These are phyloP conservation scores for Ustilago tritici DNA, from an alignment of 1,284 basidiomycete species.

Conservation along the genomic window DNA sequence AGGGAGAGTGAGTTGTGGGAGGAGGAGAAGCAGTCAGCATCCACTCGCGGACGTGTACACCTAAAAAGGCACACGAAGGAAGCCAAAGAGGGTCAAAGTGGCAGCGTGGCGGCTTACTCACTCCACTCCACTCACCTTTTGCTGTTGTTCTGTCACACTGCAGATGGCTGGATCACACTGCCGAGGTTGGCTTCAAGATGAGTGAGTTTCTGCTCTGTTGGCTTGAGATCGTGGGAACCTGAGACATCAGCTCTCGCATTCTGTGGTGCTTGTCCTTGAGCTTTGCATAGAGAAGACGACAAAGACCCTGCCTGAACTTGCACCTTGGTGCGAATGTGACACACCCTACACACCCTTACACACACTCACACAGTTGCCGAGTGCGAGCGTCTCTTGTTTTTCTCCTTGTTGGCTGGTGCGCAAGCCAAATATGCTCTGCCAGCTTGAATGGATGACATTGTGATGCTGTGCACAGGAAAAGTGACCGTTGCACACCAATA, in stretches of 20 bases:
- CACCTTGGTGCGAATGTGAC: too few relatives aligned
- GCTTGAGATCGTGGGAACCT: conserved; percentile 2
- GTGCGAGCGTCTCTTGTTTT: too few relatives aligned
- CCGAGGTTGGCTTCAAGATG: background rate
- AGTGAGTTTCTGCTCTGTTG: background rate
- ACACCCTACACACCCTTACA: too few relatives aligned
- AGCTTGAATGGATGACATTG: too few relatives aligned
- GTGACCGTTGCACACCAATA: conserved; percentile 1
- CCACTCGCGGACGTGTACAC: background rate
- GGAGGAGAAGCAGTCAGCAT: background rate
- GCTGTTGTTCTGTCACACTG: background rate
- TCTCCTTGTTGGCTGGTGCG: too few relatives aligned
- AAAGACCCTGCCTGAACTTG: background rate
- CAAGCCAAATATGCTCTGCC: too few relatives aligned
- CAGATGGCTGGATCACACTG: background rate
- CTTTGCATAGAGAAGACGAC: background rate
- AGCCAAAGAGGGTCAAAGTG: background rate
- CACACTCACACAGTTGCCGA: too few relatives aligned
- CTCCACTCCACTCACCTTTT: background rate
- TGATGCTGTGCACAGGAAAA: background rate
- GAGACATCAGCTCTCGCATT: background rate
- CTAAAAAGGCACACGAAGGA: background rate
- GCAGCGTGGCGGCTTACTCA: background rate
- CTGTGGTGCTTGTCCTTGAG: background rate
- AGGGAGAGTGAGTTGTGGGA: background rate